These are phyloP conservation scores for Jackrogersella multiformis DNA, from an alignment of 495 filamentous ascomycete genomes.

Conservation along the genomic window DNA sequence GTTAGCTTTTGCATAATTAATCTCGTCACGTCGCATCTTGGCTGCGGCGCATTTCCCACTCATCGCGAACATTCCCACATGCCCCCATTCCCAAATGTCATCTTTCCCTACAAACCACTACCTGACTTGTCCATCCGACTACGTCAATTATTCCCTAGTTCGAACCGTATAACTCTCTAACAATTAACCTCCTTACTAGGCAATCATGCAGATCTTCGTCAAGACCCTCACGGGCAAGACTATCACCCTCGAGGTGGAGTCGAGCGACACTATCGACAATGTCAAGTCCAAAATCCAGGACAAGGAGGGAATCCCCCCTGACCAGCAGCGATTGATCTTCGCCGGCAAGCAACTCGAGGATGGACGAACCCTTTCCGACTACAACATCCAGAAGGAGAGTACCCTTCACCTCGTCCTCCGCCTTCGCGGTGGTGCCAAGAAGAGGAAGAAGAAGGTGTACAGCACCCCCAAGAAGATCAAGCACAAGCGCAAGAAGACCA, in stretches of 20 bases:
- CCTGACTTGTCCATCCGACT: neutral
- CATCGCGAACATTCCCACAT: neutral
- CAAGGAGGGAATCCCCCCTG: slow-evolving; percentile 99
- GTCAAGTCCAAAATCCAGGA: slow-evolving; percentile 95
- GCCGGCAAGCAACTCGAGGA: slow-evolving; percentile 99
- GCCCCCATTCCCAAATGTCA: neutral
- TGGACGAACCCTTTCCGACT: slow-evolving; percentile 98
- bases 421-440: slow-evolving; percentile 97
- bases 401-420: slow-evolving; percentile 98
- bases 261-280: slow-evolving; percentile 99
- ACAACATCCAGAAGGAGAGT: slow-evolving; percentile 99
- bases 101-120: neutral
- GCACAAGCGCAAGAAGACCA: slow-evolving; percentile 99
- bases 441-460: slow-evolving; percentile 99
- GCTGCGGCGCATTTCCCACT: neutral
- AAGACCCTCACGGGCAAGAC: slow-evolving; percentile 99
- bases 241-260: slow-evolving; percentile 99
- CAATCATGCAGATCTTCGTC: slow-evolving; percentile 99
- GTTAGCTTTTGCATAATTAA: slow-evolving; percentile 28
- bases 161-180: no score
- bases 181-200: slow-evolving; percentile 45
- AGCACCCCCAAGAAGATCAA: slow-evolving; percentile 99
- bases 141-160: neutral
- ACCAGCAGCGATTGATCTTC: slow-evolving; percentile 99
- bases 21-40: neutral